Conservation (phyloP, 2,329 filamentous ascomycete species). For the Talaromyces sp. region DNA sequence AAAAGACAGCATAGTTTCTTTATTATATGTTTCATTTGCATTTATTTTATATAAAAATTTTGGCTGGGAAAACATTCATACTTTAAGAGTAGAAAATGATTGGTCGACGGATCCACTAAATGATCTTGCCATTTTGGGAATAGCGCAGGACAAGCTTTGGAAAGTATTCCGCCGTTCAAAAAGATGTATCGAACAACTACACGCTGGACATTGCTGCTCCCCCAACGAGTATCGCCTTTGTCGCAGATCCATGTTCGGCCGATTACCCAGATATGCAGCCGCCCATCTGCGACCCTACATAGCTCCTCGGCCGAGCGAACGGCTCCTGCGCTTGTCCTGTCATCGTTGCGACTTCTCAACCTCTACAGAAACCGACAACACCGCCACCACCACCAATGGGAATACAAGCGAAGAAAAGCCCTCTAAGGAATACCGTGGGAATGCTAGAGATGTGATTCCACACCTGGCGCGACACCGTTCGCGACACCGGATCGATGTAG, state of each 20-base stretch:
- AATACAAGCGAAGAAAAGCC: neutral
- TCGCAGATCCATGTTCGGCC: constrained; percentile 8
- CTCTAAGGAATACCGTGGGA: neutral
- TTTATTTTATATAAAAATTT: neutral
- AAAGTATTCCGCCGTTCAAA: neutral
- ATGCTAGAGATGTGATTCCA: neutral
- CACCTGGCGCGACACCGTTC: neutral
- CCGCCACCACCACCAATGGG: neutral
- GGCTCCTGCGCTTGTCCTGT: constrained; percentile 3
- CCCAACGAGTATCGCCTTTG: neutral
- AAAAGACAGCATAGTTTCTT: neutral
- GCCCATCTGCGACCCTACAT: constrained; percentile 9
- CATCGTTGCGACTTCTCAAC: constrained; percentile 6
- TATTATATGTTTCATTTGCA: neutral
- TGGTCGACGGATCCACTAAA: neutral
- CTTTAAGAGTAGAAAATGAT: neutral
- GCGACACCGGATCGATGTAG: constrained; percentile 23
- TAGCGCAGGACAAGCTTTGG: neutral
- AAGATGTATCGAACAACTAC: neutral
- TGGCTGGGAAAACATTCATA: neutral
- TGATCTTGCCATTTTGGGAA: neutral
- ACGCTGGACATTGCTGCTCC: neutral
- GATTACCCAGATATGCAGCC: constrained; percentile 10
- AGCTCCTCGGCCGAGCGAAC: constrained; percentile 2
- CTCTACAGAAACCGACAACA: neutral